Conservation (phyloP, 2,329 filamentous ascomycete genomes). For the Ascochyta viciae-villosae region DNA sequence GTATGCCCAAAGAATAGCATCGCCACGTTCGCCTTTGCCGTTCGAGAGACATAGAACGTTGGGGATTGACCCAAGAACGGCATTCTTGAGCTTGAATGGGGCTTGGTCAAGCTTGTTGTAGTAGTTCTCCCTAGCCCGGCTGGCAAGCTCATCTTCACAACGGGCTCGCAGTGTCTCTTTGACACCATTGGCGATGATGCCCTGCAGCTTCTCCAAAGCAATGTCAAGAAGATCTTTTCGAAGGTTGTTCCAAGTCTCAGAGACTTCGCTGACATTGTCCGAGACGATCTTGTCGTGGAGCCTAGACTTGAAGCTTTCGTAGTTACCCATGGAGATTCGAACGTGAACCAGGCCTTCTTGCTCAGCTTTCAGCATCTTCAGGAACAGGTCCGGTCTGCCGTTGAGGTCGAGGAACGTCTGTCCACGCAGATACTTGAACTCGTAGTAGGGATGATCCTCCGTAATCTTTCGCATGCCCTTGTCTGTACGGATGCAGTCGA, state of each 20-base stretch:
- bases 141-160: conserved; percentile 92
- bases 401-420: conserved; percentile 85
- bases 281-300: conserved; percentile 87
- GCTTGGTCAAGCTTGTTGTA: conserved; percentile 91
- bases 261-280: conserved; percentile 93
- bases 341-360: conserved; percentile 92
- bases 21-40: conserved; percentile 78
- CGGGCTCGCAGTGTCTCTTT: conserved; percentile 94
- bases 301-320: conserved; percentile 76
- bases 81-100: conserved; percentile 92
- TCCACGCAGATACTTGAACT: conserved; percentile 94
- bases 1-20: conserved; percentile 89
- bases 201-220: conserved; percentile 82
- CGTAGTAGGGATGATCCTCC: conserved; percentile 94
- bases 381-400: conserved; percentile 83
- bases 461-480: conserved; percentile 94
- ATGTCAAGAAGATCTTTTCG: conserved; percentile 83
- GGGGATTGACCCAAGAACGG: conserved; percentile 85
- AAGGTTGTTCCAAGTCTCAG: conserved; percentile 92
- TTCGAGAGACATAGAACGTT: conserved; percentile 88
- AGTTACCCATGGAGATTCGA: conserved; percentile 76
- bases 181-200: conserved; percentile 85
- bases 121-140: conserved; percentile 86
- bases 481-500: conserved; percentile 90
- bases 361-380: conserved; percentile 98